Base-by-base conservation (phyloP, 257 asterid species). In the Eustoma russellianum region DNA sequence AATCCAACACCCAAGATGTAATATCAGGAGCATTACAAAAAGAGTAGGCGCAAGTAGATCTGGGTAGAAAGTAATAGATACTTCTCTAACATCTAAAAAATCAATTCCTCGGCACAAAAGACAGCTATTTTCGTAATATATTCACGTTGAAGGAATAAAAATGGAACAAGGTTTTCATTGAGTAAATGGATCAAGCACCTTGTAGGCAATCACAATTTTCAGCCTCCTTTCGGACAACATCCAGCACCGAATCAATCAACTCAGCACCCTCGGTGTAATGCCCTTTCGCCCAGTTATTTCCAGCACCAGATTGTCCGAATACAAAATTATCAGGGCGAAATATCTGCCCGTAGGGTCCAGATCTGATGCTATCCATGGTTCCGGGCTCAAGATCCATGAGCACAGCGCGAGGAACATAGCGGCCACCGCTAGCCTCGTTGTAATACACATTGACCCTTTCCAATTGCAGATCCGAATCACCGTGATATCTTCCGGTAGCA, bases 341-440 rank as follows among this genome's bases (percentile, higher is more conserved):
- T 46, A 76, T 71, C 78, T 72, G 79, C 0, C 82, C 82, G 17
- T 59, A 64, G 19, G 74, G 57, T 16, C 82, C 82, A 41, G 82
- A 72, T 52, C 79, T 62, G 13, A 76, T 49, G 30, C 82, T 72
- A 17, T 76, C 78, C 82, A 76, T 76, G n/a, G 78, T 72, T 0
- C 82, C 82, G 0, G 82, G 82, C 63, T 76, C 82, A 33, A 76
- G 77, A 40, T 76, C 82, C 78, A 76, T 71, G 14, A 76, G 74
- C 50, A 71, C 76, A 15, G 82, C 78, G 5, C 82, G 61, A 2
- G 82, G 82, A 0, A 76, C 82, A 38, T 57, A 76, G 0, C 78
- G 46, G 6, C 76, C 82, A 57, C 78, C 66, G 40, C 76, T 71
- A 7, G 78, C 82, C 64, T 76, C 82, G 13, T 76, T 76, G 48